Evolutionary conservation across 352 stramenopile species (phyloP), one percentile per base, ranked within the genome.

Genomic region (Globisporangium splendens): DNA sequence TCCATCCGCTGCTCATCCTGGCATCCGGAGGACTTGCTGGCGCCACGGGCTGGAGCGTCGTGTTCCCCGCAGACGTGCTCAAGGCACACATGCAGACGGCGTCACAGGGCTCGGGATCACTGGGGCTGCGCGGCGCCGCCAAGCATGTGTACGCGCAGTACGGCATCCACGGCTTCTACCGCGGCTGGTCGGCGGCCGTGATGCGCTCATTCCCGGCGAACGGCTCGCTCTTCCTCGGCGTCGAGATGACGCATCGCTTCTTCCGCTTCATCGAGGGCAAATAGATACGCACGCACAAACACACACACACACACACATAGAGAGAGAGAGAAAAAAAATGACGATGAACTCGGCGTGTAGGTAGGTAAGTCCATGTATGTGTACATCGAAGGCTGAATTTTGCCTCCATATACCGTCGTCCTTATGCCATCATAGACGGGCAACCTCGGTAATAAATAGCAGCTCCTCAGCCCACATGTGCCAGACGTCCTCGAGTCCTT

Each of bases 161-260:
- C 54, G 87, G 88, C n/a, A 55, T 91, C 49, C 55, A 67, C 28
- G 85, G 83, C 5, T 95, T 96, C 63, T 96, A 95, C 71, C 85
- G 78, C 31, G 85, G 88, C 54, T 96, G 88, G 88, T 87, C 81
- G 11, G 84, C 86, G 0, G 86, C 85, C 0, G 86, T 95, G 44
- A 28, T 96, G 61, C 82, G 86, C 22, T 77, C 83, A n/a, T 96
- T 96, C 69, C 86, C 87, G 0, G 88, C 86, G 42, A 95, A 96
- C 57, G 88, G 86, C 20, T 91, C 85, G 59, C 80, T 96, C 11
- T 96, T 96, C 66, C 70, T 96, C 2, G 88, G 88, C n/a, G 83
- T 93, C 18, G 86, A 96, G 57, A 91, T 93, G 81, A 92, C 85
- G 18, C 82, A 94, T 60, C 84, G 82, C 42, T 50, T 90, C 41